Conservation (phyloP, 345 rosid genomes). For the Clarkia xantiana region DNA sequence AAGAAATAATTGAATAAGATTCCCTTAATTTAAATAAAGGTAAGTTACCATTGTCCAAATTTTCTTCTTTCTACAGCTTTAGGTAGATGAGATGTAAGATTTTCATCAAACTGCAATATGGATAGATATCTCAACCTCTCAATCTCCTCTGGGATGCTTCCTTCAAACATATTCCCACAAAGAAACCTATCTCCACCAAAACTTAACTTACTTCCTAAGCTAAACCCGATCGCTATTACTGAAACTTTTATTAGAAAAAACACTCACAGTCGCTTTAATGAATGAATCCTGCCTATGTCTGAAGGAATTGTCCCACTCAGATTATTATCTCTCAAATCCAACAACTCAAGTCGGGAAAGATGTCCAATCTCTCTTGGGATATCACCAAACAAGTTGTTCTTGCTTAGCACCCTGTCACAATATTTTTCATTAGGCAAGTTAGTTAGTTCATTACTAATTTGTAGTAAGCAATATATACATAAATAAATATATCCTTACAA, state of each 20-base stretch:
- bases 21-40: too few species aligned
- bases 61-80: conserved; percentile 32
- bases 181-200: conserved; percentile 41
- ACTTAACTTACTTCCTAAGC: not conserved
- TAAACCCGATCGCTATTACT: too few species aligned
- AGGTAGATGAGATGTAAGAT: conserved; percentile 14
- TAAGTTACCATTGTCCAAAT: conserved; percentile 52
- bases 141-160: conserved; percentile 28
- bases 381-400: conserved; percentile 44
- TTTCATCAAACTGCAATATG: conserved; percentile 42
- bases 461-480: not conserved
- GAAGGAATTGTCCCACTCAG: conserved; percentile 54
- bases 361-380: conserved; percentile 60
- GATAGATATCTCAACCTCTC: conserved; percentile 39
- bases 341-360: conserved; percentile 35
- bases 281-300: conserved; percentile 27
- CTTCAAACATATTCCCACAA: conserved; percentile 50
- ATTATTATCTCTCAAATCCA: conserved; percentile 64
- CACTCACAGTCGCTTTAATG: conserved; percentile 64
- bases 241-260: not conserved
- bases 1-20: too few species aligned
- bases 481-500: conserved; percentile 50
- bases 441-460: not conserved
- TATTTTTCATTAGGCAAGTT: conserved; percentile 1
- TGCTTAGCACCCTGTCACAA: conserved; percentile 29